Percentiles rank a stretch among this genome's conserved stretches.
These are phyloP conservation scores for Tulasnella sp. DNA, from an alignment of 768 basidiomycete genomes.

Conservation along the genomic window DNA sequence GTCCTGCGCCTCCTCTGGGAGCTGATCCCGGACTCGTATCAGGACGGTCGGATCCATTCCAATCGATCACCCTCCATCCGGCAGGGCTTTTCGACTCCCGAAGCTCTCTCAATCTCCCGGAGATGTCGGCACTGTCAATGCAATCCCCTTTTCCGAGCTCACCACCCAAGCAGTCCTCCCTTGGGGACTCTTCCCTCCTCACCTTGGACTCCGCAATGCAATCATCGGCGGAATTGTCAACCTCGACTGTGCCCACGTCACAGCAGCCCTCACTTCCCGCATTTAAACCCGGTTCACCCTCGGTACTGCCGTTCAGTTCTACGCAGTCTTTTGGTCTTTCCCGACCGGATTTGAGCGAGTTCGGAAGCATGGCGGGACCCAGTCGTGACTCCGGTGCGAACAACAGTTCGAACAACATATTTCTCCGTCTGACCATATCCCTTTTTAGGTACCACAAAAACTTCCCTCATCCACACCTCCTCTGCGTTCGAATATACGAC, in stretches of 20 bases:
- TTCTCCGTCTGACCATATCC: not conserved
- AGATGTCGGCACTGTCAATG: not conserved
- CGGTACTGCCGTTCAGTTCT: not conserved
- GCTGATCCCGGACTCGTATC: not conserved
- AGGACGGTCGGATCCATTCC: not conserved
- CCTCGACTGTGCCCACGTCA: not conserved
- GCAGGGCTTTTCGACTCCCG: not conserved
- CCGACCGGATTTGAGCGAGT: not conserved
- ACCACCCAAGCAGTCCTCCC: not conserved
- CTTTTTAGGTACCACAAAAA: not conserved
- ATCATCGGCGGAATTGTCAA: not conserved
- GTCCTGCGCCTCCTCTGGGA: not conserved
- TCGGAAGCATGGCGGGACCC: not conserved
- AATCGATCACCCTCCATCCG: not conserved
- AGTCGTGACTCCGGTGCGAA: not conserved
- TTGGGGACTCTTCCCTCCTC: not conserved
- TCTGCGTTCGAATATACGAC: constrained; percentile 54
- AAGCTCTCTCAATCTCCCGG: not conserved
- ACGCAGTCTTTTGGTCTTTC: not conserved
- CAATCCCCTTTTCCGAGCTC: not conserved
- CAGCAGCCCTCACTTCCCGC: not conserved
- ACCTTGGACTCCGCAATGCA: not conserved
- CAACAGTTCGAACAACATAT: not conserved
- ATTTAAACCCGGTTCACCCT: not conserved
- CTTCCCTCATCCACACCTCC: not conserved